Evolutionary conservation across 495 filamentous ascomycete species (phyloP), one percentile per base, ranked within the genome.

Genomic region (Letharia lupina): DNA sequence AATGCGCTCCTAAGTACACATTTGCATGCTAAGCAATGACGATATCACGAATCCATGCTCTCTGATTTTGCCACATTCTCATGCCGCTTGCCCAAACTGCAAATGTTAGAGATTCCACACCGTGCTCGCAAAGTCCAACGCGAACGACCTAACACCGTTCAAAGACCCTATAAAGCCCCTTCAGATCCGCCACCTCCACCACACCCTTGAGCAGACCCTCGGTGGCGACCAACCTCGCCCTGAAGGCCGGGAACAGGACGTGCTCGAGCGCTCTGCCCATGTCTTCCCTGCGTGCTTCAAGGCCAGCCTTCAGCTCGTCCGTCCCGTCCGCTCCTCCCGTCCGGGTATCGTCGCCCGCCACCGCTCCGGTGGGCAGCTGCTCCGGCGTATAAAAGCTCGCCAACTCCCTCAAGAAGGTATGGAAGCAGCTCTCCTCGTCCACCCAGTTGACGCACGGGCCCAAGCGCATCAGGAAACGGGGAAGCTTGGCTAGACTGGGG

Each of bases 151-250:
- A 97, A 76, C 93, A 98, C 60, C 95, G 82, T 77, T 99, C 95
- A 80, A 99, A 99, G n/a, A 97, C 93, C 52, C 90, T 80, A 76
- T 99, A 99, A 61, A 99, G 74, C 6, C 95, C 93, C 75, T 96
- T 98, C 65, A 98, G 77, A 79, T 96, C 89, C 0, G 95, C 95
- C 37, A 96, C 86, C 77, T 99, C 94, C 20, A 95, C 80, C 40
- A 96, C 85, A 28, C 87, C 90, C 64, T 84, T 83, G 75, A 97
- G 82, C 70, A 98, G 76, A 31, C 82, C 80, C 66, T 83, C 88
- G 52, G 93, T 96, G 37, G 92, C 93, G 66, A 98, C 88, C 45
- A 99, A 74, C 62, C 92, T 81, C 9, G 87, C 83, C 75, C 90
- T 89, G 68, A 96, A 86, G 5, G 92, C 90, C 8, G 94, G 94